Evolutionary conservation across 495 filamentous ascomycete genomes (phyloP).

Genomic region (Evansstolkia leycettana): DNA sequence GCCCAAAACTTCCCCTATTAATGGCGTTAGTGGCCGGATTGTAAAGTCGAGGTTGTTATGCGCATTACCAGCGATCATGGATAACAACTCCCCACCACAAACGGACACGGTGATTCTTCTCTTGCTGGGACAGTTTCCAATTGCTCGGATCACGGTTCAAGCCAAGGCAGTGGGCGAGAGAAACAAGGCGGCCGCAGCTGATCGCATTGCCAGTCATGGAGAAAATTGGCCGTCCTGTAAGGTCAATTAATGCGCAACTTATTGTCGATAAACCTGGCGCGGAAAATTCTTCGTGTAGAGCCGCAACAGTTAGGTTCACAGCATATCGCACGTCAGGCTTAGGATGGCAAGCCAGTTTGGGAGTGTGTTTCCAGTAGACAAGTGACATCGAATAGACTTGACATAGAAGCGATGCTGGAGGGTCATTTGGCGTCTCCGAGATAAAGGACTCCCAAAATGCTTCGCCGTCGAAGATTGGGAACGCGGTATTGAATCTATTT

Average conservation of each 20-base stretch:
- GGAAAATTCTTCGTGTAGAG: slow-evolving; percentile 39
- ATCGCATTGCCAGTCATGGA: slow-evolving; percentile 42
- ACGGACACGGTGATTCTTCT: slow-evolving; percentile 35
- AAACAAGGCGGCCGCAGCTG: slow-evolving; percentile 36
- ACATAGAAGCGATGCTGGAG: slow-evolving; percentile 40
- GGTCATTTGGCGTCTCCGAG: slow-evolving; percentile 24
- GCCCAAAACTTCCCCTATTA: slow-evolving; percentile 37
- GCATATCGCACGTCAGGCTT: slow-evolving; percentile 39
- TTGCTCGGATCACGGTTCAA: slow-evolving; percentile 35
- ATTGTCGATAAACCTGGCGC: slow-evolving; percentile 38
- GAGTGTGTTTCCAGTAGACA: slow-evolving; percentile 37
- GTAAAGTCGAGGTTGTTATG: background rate
- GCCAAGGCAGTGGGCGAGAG: slow-evolving; percentile 38
- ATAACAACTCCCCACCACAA: slow-evolving; percentile 44
- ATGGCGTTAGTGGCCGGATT: background rate
- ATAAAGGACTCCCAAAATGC: slow-evolving; percentile 34
- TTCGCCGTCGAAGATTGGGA: slow-evolving; percentile 42
- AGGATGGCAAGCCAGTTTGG: slow-evolving; percentile 30
- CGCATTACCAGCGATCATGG: slow-evolving; percentile 37
- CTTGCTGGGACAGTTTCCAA: slow-evolving; percentile 35
- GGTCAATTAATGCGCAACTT: slow-evolving; percentile 34
- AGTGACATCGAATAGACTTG: slow-evolving; percentile 40
- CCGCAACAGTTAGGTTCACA: slow-evolving; percentile 39
- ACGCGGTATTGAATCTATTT: slow-evolving; percentile 37
- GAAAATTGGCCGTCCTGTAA: slow-evolving; percentile 38